Evolutionary conservation across 176 grass and related monocot species (phyloP).

Genomic region (Triticum urartu): DNA sequence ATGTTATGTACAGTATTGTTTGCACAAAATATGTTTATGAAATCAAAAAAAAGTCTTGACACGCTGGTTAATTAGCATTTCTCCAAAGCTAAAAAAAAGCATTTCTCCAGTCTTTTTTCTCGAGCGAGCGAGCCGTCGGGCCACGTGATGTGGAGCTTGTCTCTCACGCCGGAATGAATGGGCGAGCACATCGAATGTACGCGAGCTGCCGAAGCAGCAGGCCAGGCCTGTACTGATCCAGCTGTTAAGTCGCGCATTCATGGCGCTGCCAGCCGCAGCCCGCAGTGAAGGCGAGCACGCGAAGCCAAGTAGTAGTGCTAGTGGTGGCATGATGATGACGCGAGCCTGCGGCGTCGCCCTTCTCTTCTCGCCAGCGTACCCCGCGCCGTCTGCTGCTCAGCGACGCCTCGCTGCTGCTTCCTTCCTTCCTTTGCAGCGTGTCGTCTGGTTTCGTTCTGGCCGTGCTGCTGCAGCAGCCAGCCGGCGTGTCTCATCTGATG

Average conservation of each 20-base stretch:
- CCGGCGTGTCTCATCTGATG: background rate
- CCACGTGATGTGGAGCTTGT: background rate
- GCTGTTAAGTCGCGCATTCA: constrained; percentile 32
- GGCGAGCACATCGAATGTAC: constrained; percentile 19
- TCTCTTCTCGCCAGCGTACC: background rate
- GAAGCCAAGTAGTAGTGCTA: background rate
- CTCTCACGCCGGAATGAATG: constrained; percentile 9
- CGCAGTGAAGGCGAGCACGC: constrained; percentile 23
- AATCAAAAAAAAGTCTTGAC: no score
- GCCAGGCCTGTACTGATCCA: background rate
- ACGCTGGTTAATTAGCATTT: background rate
- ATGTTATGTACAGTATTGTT: background rate
- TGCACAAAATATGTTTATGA: background rate
- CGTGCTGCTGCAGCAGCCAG: background rate
- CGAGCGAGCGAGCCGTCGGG: background rate
- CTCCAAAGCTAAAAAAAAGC: no score
- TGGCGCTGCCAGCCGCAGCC: constrained; percentile 15
- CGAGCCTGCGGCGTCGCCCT: background rate
- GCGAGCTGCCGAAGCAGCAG: background rate
- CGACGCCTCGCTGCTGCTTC: background rate
- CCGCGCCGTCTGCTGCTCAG: background rate
- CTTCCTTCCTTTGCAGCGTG: background rate
- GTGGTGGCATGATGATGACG: background rate
- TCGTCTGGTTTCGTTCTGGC: background rate
- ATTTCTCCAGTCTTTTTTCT: no score